Conservation (phyloP, 495 filamentous ascomycete genomes). For the Penicillium cinerascens region DNA sequence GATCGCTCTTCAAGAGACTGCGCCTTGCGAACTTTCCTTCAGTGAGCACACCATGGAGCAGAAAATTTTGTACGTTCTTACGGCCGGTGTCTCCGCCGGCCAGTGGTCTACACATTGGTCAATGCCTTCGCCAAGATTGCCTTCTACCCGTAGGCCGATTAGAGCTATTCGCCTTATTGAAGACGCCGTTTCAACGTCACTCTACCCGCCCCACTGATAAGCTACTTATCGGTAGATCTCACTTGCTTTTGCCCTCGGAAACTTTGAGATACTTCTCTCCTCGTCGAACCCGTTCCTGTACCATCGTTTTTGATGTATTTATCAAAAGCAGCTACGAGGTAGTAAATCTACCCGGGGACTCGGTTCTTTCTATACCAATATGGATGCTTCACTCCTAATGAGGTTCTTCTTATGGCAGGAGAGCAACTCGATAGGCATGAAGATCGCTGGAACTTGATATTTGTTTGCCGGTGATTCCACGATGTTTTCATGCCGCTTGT, state of each 20-base stretch:
- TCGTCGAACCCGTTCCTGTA: not conserved
- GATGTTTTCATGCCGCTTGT: slow-evolving; percentile 28
- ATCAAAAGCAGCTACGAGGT: not conserved
- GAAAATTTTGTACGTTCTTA: not conserved
- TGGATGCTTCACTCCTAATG: slow-evolving; percentile 10
- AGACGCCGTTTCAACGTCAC: not conserved
- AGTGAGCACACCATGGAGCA: not conserved
- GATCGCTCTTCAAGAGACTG: not conserved
- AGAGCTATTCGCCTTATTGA: not conserved
- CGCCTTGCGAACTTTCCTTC: not conserved
- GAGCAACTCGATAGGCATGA: slow-evolving; percentile 25
- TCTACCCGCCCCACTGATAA: not conserved
- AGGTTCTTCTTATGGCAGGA: slow-evolving; percentile 31
- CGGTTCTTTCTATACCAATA: no score
- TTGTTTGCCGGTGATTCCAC: slow-evolving; percentile 30
- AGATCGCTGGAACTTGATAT: slow-evolving; percentile 33
- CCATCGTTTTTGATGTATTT: not conserved
- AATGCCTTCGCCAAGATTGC: not conserved
- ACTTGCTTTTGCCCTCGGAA: not conserved
- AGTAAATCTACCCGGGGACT: not conserved
- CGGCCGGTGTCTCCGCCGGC: not conserved
- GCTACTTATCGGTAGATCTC: not conserved
- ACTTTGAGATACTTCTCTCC: not conserved
- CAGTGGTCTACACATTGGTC: not conserved
- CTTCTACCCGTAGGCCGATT: not conserved